Conservation (phyloP, 371 early-diverging fungal genomes). For the Gilbertella persicaria region DNA sequence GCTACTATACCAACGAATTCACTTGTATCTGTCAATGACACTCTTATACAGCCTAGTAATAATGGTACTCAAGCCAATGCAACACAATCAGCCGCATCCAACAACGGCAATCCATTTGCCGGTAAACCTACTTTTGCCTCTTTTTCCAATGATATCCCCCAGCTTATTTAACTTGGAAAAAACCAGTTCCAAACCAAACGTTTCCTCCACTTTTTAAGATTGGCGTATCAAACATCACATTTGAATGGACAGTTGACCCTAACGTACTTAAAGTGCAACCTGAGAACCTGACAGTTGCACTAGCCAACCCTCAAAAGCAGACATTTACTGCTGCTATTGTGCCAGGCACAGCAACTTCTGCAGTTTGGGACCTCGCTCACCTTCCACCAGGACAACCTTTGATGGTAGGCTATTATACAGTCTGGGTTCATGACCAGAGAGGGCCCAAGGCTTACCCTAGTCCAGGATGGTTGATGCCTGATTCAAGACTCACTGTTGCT, state of each 20-base stretch:
- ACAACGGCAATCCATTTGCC: constrained; percentile 34
- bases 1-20: constrained; percentile 16
- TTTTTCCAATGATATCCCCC: constrained; percentile 43
- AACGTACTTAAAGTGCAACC: constrained; percentile 44
- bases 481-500: constrained; percentile 40
- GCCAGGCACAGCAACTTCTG: constrained; percentile 43
- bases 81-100: constrained; percentile 26
- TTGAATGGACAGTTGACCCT: constrained; percentile 47
- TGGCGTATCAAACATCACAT: constrained; percentile 44
- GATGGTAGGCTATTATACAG: constrained; percentile 52
- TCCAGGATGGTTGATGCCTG: constrained; percentile 52
- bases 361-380: constrained; percentile 44
- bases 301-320: constrained; percentile 48
- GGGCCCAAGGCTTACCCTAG: constrained; percentile 49
- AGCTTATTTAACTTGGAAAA: constrained; percentile 50
- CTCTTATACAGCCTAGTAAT: constrained; percentile 17
- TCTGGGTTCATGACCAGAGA: constrained; percentile 49
- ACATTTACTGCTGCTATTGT: constrained; percentile 43
- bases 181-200: constrained; percentile 48
- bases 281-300: constrained; percentile 41
- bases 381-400: constrained; percentile 33
- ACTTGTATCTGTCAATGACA: constrained; percentile 7
- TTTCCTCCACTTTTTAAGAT: constrained; percentile 48
- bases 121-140: constrained; percentile 45
- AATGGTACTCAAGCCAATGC: constrained; percentile 29